Percentiles rank a stretch among this genome's conserved stretches.
These are phyloP conservation scores for Yarrowia galli DNA, from an alignment of 1,139 yeast genomes.

Conservation along the genomic window DNA sequence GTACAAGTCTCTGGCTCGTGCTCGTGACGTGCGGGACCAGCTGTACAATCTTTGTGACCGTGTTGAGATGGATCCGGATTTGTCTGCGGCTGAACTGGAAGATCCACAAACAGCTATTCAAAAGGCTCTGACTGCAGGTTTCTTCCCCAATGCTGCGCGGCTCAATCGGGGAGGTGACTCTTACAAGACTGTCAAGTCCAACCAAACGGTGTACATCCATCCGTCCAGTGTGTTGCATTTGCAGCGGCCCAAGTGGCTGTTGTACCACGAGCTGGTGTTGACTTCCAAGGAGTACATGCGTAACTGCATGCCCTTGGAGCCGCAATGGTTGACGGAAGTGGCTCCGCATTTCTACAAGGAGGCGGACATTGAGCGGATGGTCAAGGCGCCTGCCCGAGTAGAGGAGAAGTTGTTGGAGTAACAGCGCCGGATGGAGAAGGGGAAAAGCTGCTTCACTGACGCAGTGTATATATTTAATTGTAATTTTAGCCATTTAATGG, in stretches of 20 bases:
- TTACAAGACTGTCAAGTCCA: constrained; percentile 66
- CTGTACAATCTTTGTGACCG: constrained; percentile 66
- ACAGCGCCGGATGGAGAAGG: too few relatives aligned
- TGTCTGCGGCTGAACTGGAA: constrained; percentile 43
- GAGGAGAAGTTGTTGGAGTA: constrained; percentile 19
- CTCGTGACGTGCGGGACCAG: constrained; percentile 76
- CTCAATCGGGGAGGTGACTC: constrained; percentile 75
- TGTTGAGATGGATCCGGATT: constrained; percentile 57
- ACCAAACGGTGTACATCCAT: constrained; percentile 76
- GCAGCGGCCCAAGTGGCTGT: constrained; percentile 67
- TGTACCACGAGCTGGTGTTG: constrained; percentile 84
- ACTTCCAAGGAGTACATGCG: constrained; percentile 92
- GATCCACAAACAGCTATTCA: constrained; percentile 56
- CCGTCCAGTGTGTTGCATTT: constrained; percentile 76
- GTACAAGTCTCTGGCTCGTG: constrained; percentile 72
- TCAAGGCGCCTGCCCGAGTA: neutral
- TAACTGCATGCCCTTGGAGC: constrained; percentile 76
- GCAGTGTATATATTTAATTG: neutral
- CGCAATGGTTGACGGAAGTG: constrained; percentile 68
- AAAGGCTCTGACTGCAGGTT: constrained; percentile 78
- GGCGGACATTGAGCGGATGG: constrained; percentile 42
- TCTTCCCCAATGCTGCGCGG: constrained; percentile 79
- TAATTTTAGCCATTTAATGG: too few relatives aligned
- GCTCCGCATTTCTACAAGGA: constrained; percentile 65
- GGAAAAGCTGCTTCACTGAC: too few relatives aligned